Evolutionary conservation across 805 yeast genomes (phyloP).

Genomic region (Candida nemodendra): DNA sequence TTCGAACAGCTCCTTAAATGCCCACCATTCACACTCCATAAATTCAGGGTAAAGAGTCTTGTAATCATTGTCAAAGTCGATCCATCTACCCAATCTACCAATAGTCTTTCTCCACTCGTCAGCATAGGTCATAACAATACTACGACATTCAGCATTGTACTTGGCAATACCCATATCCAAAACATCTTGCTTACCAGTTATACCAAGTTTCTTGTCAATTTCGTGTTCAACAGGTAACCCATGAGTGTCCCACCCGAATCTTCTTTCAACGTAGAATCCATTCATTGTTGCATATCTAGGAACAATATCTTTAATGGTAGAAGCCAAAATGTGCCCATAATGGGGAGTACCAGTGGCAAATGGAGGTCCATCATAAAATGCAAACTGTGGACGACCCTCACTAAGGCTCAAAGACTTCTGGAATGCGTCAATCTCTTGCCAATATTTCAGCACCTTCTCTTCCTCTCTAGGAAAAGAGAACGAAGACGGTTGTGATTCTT

Average conservation of each 20-base stretch:
- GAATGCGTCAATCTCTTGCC: conserved; percentile 96
- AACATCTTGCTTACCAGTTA: conserved; percentile 92
- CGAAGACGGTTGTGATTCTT: conserved; percentile 22
- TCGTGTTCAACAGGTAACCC: conserved; percentile 98
- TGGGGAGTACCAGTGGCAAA: conserved; percentile 99
- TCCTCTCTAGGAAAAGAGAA: conserved; percentile 89
- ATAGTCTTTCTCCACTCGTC: conserved; percentile 92
- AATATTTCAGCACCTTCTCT: conserved; percentile 70
- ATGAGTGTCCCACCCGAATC: conserved; percentile 99
- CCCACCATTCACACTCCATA: conserved; percentile 99
- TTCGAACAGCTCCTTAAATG: conserved; percentile 80
- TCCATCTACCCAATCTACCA: conserved; percentile 97
- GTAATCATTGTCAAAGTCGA: conserved; percentile 97
- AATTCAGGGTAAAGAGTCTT: conserved; percentile 93
- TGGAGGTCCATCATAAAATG: conserved; percentile 99
- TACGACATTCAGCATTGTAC: conserved; percentile 91
- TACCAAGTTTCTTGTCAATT: conserved; percentile 95
- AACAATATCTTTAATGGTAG: conserved; percentile 95
- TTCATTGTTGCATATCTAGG: conserved; percentile 98
- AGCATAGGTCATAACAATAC: conserved; percentile 97
- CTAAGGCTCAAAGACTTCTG: conserved; percentile 80
- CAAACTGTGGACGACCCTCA: conserved; percentile 80
- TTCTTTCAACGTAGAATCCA: conserved; percentile 92
- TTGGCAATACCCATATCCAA: conserved; percentile 90
- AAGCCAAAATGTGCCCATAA: conserved; percentile 95